Evolutionary conservation across 108 stramenopile genomes (phyloP).

Genomic region (Skeletonema marinoi): DNA sequence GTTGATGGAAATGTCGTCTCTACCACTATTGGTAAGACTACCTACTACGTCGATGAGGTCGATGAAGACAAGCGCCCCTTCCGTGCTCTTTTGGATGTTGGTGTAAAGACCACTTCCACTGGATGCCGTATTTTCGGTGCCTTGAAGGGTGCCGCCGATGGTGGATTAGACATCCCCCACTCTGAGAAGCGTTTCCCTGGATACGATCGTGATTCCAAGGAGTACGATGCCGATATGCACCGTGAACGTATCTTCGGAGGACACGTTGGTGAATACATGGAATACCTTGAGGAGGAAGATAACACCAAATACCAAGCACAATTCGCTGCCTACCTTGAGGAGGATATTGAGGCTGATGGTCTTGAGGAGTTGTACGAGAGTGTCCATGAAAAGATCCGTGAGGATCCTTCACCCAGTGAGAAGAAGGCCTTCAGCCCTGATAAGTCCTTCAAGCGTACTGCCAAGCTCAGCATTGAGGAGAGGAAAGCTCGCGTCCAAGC

Average conservation of each 20-base stretch:
- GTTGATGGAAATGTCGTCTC: conserved; percentile 86
- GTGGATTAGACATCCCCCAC: conserved; percentile 98
- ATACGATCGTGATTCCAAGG: conserved; percentile 97
- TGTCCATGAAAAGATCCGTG: conserved; percentile 97
- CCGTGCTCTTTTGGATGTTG: conserved; percentile 96
- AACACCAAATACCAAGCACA: conserved; percentile 93
- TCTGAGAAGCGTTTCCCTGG: conserved; percentile 99
- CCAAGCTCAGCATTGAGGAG: conserved; percentile 90
- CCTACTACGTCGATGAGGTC: conserved; percentile 97
- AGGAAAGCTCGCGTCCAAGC: conserved; percentile 91
- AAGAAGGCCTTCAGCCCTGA: conserved; percentile 89
- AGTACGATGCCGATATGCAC: conserved; percentile 97
- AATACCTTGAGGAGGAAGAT: conserved; percentile 97
- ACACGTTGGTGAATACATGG: conserved; percentile 98
- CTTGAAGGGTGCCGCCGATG: conserved; percentile 98
- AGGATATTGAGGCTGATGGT: conserved; percentile 84
- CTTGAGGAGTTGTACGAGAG: conserved; percentile 90
- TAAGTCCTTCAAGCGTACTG: conserved; percentile 93
- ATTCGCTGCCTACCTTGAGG: conserved; percentile 84
- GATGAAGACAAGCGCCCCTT: conserved; percentile 99
- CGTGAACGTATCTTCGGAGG: conserved; percentile 97
- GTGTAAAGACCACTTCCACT: conserved; percentile 94
- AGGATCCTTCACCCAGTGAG: conserved; percentile 87
- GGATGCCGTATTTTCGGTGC: conserved; percentile 97
- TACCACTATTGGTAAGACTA: conserved; percentile 89